Percentiles rank a stretch among this genome's conserved stretches.
phyloP scores from a whole-genome alignment of 1,284 basidiomycete genomes.

The Tilletia walkeri region DNA sequence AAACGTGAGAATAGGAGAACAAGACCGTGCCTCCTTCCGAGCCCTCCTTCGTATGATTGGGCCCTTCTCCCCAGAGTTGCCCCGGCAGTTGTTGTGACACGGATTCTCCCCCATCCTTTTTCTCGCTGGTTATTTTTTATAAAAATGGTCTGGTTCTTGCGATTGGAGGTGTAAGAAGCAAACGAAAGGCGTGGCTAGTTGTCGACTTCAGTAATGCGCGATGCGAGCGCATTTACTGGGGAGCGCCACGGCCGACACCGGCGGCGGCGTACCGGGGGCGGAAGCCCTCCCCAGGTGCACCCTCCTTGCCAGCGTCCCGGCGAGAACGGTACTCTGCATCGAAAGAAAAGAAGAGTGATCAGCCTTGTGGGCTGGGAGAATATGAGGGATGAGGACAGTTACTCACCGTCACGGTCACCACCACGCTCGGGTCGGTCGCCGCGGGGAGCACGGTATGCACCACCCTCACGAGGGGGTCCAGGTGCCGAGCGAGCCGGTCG shows the following conservation, averaged over 20 bases:
- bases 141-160: no score
- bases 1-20: neutral
- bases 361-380: no score
- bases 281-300: slow-evolving; percentile 51
- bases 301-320: slow-evolving; percentile 53
- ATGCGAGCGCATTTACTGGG: slow-evolving; percentile 34
- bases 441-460: slow-evolving; percentile 48
- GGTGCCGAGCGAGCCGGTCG: slow-evolving; percentile 45
- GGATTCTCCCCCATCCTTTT: neutral
- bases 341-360: neutral
- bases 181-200: neutral
- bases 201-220: neutral
- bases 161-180: no score
- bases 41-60: neutral
- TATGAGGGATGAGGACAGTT: neutral
- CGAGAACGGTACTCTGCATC: slow-evolving; percentile 25
- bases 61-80: neutral
- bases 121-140: neutral
- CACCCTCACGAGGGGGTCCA: slow-evolving; percentile 36
- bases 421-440: slow-evolving; percentile 42
- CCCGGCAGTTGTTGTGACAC: neutral
- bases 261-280: slow-evolving; percentile 54
- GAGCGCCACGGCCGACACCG: slow-evolving; percentile 46
- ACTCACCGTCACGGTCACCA: slow-evolving; percentile 54
- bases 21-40: neutral